phyloP scores from a whole-genome alignment of 1,139 yeast genomes.

The Scheffersomyces cryptocercus region DNA sequence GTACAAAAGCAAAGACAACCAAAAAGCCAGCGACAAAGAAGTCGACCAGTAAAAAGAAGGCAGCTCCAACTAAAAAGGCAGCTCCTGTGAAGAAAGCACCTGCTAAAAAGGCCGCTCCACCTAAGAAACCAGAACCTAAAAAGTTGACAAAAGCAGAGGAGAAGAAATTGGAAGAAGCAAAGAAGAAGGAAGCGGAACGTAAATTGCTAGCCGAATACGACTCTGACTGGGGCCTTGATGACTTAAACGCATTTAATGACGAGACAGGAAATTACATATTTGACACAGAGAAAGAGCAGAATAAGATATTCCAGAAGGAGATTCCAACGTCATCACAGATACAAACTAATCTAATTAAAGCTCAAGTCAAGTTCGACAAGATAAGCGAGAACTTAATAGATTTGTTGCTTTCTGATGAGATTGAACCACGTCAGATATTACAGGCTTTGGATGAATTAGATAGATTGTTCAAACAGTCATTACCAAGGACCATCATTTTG shows the following conservation, averaged over 20 bases:
- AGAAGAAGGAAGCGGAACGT: slow-evolving; percentile 22
- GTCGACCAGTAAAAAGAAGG: slow-evolving; percentile 2
- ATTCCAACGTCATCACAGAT: slow-evolving; percentile 28
- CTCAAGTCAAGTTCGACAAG: slow-evolving; percentile 19
- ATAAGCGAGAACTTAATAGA: slow-evolving; percentile 20
- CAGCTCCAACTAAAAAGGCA: slow-evolving; percentile 1
- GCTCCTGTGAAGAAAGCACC: slow-evolving; percentile 4
- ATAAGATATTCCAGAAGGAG: slow-evolving; percentile 18
- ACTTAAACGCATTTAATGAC: slow-evolving; percentile 16
- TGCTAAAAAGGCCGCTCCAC: slow-evolving; percentile 2
- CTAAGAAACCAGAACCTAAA: background rate
- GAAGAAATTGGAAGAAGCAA: slow-evolving; percentile 18
- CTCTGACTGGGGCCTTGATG: slow-evolving; percentile 49
- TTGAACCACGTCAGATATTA: slow-evolving; percentile 11
- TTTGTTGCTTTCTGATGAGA: slow-evolving; percentile 15
- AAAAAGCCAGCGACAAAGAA: slow-evolving; percentile 4
- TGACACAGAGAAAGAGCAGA: slow-evolving; percentile 34
- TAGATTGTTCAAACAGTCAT: slow-evolving; percentile 16
- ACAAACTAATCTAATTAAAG: slow-evolving; percentile 16
- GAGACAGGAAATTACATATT: slow-evolving; percentile 37
- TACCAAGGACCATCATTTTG: slow-evolving; percentile 32
- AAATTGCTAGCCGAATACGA: slow-evolving; percentile 28
- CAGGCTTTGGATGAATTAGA: slow-evolving; percentile 17
- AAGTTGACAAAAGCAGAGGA: slow-evolving; percentile 12
- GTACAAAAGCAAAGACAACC: slow-evolving; percentile 9